A percentile compares a stretch with the other conserved stretches of the same genome.
Evolutionary conservation across 2,329 filamentous ascomycete genomes (phyloP).

Genomic region (Sporothrix globosa): DNA sequence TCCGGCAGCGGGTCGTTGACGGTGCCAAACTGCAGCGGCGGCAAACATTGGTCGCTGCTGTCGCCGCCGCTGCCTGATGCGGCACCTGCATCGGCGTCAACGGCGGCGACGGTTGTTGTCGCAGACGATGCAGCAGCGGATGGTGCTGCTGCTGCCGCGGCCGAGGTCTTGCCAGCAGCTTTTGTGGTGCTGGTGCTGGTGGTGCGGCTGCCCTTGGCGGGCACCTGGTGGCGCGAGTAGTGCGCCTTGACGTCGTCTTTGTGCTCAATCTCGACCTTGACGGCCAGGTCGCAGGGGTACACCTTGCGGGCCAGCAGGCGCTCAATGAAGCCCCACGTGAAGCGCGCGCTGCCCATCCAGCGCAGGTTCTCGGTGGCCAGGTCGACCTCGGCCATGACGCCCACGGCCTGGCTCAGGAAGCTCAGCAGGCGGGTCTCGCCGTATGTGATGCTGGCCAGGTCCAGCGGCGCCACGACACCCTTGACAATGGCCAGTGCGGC

Average conservation of each 20-base stretch:
- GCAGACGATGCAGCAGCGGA: slow-evolving; percentile 29
- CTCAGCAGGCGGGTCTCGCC: slow-evolving; percentile 73
- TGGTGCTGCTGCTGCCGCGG: slow-evolving; percentile 13
- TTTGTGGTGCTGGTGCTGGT: not conserved
- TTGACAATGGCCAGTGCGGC: slow-evolving; percentile 87
- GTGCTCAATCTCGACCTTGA: slow-evolving; percentile 78
- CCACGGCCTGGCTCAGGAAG: slow-evolving; percentile 87
- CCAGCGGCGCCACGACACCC: slow-evolving; percentile 78
- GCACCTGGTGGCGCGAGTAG: slow-evolving; percentile 51
- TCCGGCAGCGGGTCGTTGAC: slow-evolving; percentile 74
- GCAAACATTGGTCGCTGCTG: slow-evolving; percentile 58
- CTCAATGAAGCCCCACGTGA: slow-evolving; percentile 81
- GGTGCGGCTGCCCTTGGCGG: not conserved
- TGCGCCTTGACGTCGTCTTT: slow-evolving; percentile 75
- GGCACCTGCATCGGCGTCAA: not conserved
- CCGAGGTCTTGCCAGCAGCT: not conserved
- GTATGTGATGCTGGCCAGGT: slow-evolving; percentile 86
- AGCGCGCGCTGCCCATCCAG: slow-evolving; percentile 88
- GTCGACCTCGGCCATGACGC: slow-evolving; percentile 88
- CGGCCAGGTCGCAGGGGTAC: slow-evolving; percentile 86
- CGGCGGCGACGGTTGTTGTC: slow-evolving; percentile 11
- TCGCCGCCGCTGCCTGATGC: slow-evolving; percentile 13
- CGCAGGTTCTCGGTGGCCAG: slow-evolving; percentile 86
- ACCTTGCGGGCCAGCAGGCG: slow-evolving; percentile 74
- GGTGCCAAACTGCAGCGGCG: slow-evolving; percentile 76